Conservation (phyloP, 352 stramenopile genomes). For the Globisporangium middletonii region DNA sequence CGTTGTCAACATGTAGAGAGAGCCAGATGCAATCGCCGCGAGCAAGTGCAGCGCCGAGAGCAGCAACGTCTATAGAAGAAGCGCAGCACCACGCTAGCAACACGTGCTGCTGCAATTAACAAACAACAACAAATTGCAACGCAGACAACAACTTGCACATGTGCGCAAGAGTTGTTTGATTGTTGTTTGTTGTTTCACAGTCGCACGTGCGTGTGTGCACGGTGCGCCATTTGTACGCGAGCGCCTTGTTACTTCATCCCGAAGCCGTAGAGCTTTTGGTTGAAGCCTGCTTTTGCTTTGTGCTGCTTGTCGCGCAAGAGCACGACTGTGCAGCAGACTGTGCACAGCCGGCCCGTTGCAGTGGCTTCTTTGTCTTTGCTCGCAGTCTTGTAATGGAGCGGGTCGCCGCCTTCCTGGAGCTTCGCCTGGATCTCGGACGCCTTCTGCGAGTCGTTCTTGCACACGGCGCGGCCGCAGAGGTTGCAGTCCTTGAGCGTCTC, state of each 20-base stretch:
- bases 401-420: conserved; percentile 27
- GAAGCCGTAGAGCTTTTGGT: conserved; percentile 71
- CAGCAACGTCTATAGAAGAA: too few species aligned
- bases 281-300: conserved; percentile 67
- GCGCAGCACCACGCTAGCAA: too few species aligned
- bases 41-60: too few species aligned
- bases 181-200: too few species aligned
- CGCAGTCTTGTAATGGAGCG: conserved; percentile 11
- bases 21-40: neutral
- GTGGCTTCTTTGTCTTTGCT: conserved; percentile 53
- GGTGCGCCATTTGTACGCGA: neutral
- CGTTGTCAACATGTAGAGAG: neutral
- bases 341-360: conserved; percentile 53
- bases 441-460: conserved; percentile 82
- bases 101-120: too few species aligned
- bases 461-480: conserved; percentile 69
- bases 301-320: conserved; percentile 70
- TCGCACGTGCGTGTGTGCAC: neutral
- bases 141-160: too few species aligned
- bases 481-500: conserved; percentile 71
- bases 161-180: too few species aligned
- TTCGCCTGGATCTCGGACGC: conserved; percentile 57
- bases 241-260: conserved; percentile 37
- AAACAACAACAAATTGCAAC: too few species aligned
- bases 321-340: conserved; percentile 72